Percentiles rank a stretch among this genome's conserved stretches.
These are phyloP conservation scores for Nadsonia commutata DNA, from an alignment of 1,139 yeast species.

Conservation along the genomic window DNA sequence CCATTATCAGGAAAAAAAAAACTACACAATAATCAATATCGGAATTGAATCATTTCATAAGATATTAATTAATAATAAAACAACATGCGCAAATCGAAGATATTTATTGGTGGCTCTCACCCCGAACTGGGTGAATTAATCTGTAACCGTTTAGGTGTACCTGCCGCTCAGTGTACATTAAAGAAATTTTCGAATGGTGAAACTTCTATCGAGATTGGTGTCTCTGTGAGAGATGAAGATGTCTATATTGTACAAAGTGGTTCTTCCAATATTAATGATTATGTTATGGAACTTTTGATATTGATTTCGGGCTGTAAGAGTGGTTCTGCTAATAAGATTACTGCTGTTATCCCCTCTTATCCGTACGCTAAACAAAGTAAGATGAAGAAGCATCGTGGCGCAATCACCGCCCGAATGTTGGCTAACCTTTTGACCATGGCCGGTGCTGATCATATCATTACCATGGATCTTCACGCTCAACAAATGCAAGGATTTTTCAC, in stretches of 20 bases:
- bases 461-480: slow-evolving; percentile 96
- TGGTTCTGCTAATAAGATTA: slow-evolving; percentile 91
- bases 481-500: slow-evolving; percentile 99
- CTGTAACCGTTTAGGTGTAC: slow-evolving; percentile 81
- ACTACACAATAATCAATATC: too few relatives aligned
- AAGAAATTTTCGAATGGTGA: slow-evolving; percentile 94
- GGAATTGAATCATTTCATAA: too few relatives aligned
- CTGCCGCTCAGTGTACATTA: slow-evolving; percentile 87
- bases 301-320: slow-evolving; percentile 92
- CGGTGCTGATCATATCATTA: slow-evolving; percentile 96
- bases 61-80: slow-evolving; percentile 2
- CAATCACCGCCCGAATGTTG: slow-evolving; percentile 95
- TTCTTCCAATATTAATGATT: slow-evolving; percentile 78
- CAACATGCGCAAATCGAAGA: slow-evolving; percentile 86
- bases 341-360: slow-evolving; percentile 94
- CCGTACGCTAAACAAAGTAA: slow-evolving; percentile 96
- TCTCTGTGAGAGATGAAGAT: slow-evolving; percentile 89
- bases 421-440: slow-evolving; percentile 94
- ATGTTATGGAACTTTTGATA: slow-evolving; percentile 89
- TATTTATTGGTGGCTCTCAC: slow-evolving; percentile 91
- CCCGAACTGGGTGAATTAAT: slow-evolving; percentile 85
- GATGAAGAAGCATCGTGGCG: slow-evolving; percentile 98
- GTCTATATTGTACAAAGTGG: slow-evolving; percentile 94
- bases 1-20: too few relatives aligned
- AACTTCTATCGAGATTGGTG: slow-evolving; percentile 91